These are phyloP conservation scores for Niebla homalea DNA, from an alignment of 495 filamentous ascomycete genomes.

Conservation along the genomic window DNA sequence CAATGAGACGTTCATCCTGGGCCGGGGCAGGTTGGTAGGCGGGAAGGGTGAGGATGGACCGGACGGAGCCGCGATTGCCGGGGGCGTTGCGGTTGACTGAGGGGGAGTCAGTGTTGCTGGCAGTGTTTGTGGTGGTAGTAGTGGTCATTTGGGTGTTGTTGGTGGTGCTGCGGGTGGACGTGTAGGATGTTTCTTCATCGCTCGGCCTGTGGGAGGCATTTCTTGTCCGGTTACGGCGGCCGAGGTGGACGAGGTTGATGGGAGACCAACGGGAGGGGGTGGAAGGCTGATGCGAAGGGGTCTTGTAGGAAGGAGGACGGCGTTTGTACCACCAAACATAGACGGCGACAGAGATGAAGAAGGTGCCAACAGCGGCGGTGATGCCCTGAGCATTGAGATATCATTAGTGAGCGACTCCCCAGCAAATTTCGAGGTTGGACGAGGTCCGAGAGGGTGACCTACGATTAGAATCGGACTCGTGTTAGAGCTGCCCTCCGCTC, in stretches of 20 bases:
- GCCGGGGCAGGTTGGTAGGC: conserved; percentile 58
- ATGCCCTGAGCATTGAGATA: background rate
- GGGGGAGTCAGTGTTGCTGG: conserved; percentile 2
- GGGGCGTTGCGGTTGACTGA: conserved; percentile 59
- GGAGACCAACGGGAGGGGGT: conserved; percentile 4
- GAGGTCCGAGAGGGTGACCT: background rate
- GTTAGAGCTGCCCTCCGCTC: background rate
- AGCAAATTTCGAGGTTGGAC: no score
- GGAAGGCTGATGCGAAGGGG: background rate
- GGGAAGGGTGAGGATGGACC: conserved; percentile 86
- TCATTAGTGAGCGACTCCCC: no score
- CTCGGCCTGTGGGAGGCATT: background rate
- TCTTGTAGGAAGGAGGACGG: conserved; percentile 8
- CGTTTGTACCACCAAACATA: conserved; percentile 11
- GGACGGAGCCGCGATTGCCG: conserved; percentile 38
- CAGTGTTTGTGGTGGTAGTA: conserved; percentile 19
- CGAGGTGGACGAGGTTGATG: conserved; percentile 7
- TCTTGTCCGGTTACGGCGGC: background rate
- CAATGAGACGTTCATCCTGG: conserved; percentile 73
- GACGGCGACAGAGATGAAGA: conserved; percentile 8
- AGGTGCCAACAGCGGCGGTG: conserved; percentile 5
- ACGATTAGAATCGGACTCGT: conserved; percentile 11
- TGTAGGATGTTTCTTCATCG: conserved; percentile 14
- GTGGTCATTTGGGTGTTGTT: conserved; percentile 17
- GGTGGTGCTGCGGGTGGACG: background rate